Conservation (phyloP, 495 filamentous ascomycete species). For the Penicillium ucsense region DNA sequence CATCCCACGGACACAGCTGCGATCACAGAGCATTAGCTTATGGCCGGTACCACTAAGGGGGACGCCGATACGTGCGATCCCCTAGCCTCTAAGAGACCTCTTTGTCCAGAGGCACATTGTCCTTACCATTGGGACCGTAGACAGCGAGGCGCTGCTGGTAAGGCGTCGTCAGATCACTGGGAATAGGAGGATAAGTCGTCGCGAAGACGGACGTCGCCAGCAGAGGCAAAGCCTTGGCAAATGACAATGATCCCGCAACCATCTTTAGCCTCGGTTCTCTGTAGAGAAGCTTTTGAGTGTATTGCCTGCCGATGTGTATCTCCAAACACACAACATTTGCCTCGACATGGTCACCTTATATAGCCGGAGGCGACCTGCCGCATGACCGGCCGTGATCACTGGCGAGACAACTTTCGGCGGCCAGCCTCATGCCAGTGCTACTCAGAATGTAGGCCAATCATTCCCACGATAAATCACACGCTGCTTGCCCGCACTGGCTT, state of each 20-base stretch:
- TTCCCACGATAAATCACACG: slow-evolving; percentile 6
- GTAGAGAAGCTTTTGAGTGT: background rate
- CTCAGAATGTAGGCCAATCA: slow-evolving; percentile 5
- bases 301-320: background rate
- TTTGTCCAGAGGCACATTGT: no score
- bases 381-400: background rate
- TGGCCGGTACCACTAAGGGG: no score
- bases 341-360: background rate
- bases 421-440: background rate
- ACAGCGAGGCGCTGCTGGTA: slow-evolving; percentile 48
- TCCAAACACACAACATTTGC: background rate
- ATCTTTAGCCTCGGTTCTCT: slow-evolving; percentile 1
- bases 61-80: no score
- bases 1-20: slow-evolving; percentile 47
- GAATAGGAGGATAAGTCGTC: slow-evolving; percentile 41
- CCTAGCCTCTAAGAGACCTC: no score
- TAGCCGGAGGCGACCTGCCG: background rate
- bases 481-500: background rate
- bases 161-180: slow-evolving; percentile 45
- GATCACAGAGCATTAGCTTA: background rate
- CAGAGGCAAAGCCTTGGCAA: slow-evolving; percentile 25
- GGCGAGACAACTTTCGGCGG: background rate
- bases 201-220: slow-evolving; percentile 32
- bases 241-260: slow-evolving; percentile 4
- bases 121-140: slow-evolving; percentile 43